Percentiles rank a stretch among this genome's conserved stretches.
These are phyloP conservation scores for Asterophora lycoperdoides DNA, from an alignment of 768 basidiomycete genomes.

Conservation along the genomic window DNA sequence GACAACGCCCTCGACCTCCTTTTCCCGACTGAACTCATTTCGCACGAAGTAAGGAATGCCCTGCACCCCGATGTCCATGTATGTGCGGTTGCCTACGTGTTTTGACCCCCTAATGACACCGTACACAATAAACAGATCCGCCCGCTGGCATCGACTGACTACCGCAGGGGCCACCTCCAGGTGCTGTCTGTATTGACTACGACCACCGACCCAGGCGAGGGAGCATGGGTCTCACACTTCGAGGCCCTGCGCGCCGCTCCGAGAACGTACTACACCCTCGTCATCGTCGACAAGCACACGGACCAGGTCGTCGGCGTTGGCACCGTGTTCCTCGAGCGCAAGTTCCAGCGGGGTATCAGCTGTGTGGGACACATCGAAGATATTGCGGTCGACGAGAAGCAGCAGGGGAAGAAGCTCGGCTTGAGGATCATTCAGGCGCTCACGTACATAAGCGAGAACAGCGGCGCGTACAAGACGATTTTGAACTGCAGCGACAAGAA, in stretches of 20 bases:
- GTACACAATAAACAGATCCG: conserved; percentile 57
- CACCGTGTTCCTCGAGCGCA: conserved; percentile 85
- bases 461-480: conserved; percentile 94
- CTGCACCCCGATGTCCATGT: conserved; percentile 54
- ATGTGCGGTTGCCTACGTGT: background rate
- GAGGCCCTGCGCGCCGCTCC: conserved; percentile 48
- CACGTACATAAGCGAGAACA: conserved; percentile 74
- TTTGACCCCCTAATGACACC: background rate
- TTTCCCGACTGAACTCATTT: conserved; percentile 71
- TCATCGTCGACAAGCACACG: conserved; percentile 69
- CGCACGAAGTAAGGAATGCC: conserved; percentile 51
- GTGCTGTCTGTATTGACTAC: conserved; percentile 78
- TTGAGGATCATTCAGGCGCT: conserved; percentile 83
- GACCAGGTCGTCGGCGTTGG: conserved; percentile 85
- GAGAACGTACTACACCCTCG: conserved; percentile 77
- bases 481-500: conserved; percentile 91
- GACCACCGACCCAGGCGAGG: conserved; percentile 60
- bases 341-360: conserved; percentile 86
- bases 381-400: conserved; percentile 83
- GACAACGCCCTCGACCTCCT: conserved; percentile 71
- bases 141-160: conserved; percentile 83
- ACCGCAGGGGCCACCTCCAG: conserved; percentile 75
- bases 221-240: conserved; percentile 70
- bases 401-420: conserved; percentile 93
- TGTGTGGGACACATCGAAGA: conserved; percentile 96